Evolutionary conservation across 768 basidiomycete species (phyloP).

Genomic region (Dioszegia hungarica): DNA sequence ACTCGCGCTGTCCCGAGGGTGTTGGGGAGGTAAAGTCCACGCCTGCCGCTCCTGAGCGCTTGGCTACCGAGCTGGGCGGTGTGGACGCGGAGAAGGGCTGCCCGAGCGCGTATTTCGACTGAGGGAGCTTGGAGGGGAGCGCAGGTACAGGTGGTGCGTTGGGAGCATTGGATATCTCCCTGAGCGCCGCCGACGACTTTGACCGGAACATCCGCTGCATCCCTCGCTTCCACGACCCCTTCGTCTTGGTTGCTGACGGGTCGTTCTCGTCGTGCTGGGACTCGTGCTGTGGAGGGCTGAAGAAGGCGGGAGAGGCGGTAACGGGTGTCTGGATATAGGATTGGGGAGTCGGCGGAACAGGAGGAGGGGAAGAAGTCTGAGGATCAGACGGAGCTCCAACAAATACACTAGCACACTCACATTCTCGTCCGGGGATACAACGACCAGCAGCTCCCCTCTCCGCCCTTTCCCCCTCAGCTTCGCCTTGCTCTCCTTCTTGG

Average conservation of each 20-base stretch:
- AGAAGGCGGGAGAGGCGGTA: conserved; percentile 14
- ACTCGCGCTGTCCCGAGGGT: background rate
- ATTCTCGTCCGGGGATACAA: conserved; percentile 25
- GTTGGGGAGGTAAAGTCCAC: conserved; percentile 13
- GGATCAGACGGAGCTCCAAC: background rate
- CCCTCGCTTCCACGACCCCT: conserved; percentile 33
- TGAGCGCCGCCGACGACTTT: conserved; percentile 34
- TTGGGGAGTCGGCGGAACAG: conserved; percentile 29
- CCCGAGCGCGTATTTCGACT: conserved; percentile 10
- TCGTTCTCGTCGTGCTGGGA: conserved; percentile 6
- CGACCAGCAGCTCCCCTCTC: conserved; percentile 30
- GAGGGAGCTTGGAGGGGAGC: background rate
- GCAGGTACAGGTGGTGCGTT: conserved; percentile 20
- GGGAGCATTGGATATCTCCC: conserved; percentile 18
- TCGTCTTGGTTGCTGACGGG: conserved; percentile 10
- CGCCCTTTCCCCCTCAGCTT: conserved; percentile 31
- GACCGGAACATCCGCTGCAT: conserved; percentile 38
- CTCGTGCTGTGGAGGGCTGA: conserved; percentile 12
- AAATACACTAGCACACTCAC: conserved; percentile 8
- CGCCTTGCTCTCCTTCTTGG: conserved; percentile 30
- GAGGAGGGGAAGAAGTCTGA: conserved; percentile 21
- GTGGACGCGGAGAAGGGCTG: conserved; percentile 42
- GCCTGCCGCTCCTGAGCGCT: background rate
- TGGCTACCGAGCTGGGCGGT: conserved; percentile 20
- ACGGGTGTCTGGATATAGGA: conserved; percentile 21